phyloP scores from a whole-genome alignment of 176 grass and related monocot genomes.

The Aegilops sharonensis region DNA sequence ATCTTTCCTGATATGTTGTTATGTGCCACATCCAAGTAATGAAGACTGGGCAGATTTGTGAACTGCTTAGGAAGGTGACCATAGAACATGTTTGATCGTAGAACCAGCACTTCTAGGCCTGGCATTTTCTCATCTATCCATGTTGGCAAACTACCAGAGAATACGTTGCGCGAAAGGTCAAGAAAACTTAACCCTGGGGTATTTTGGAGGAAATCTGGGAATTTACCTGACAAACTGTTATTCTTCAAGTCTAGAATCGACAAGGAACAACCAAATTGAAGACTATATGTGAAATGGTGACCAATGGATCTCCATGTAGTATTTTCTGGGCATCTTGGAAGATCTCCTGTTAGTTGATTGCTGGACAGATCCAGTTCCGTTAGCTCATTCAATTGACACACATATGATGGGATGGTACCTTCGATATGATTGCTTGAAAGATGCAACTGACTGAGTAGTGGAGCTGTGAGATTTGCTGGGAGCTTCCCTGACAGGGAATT shows the following conservation, averaged over 20 bases:
- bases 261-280: background rate
- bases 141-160: conserved; percentile 38
- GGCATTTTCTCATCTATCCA: conserved; percentile 33
- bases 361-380: background rate
- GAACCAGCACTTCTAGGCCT: background rate
- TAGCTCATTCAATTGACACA: background rate
- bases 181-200: background rate
- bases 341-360: conserved; percentile 16
- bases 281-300: background rate
- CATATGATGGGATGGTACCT: conserved; percentile 31
- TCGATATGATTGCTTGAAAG: conserved; percentile 34
- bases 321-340: background rate
- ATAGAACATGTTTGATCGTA: conserved; percentile 41
- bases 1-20: conserved; percentile 50
- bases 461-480: conserved; percentile 1
- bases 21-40: conserved; percentile 31
- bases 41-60: background rate
- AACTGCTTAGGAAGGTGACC: conserved; percentile 38
- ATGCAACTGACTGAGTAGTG: background rate
- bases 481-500: background rate
- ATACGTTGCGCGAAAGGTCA: conserved; percentile 38
- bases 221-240: conserved; percentile 36
- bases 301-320: background rate
- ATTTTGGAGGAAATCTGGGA: conserved; percentile 26
- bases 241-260: background rate